Evolutionary conservation across 2,329 filamentous ascomycete species (phyloP), one percentile per base, ranked within the genome.

Genomic region (Fusarium sp.): DNA sequence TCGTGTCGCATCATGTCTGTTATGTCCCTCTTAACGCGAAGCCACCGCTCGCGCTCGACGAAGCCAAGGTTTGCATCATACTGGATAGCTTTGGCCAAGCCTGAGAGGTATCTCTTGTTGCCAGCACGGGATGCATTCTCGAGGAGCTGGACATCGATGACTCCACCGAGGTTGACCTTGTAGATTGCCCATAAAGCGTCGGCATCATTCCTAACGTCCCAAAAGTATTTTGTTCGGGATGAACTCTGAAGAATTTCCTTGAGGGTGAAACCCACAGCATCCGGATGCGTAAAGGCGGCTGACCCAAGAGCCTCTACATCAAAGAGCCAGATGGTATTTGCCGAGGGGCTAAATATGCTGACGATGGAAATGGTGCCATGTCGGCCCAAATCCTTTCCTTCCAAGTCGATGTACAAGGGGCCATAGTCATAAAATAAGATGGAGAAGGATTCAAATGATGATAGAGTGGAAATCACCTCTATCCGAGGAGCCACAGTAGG

Each of bases 191-290:
- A 58, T 8, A 58, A 34, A 7, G 55, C 55, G n/a, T 58, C 55
- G 7, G 55, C 55, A 15, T 58, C 55, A n/a, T 58, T 58, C 8
- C 55, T 44, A 12, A 58, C 55, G 37, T 58, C 55, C 55, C 55
- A 58, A 23, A 48, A 30, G 16, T n/a, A 50, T 34, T 58, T 58
- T 16, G 43, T 12, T 7, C 13, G 31, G 18, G 6, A 2, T 7
- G 55, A 31, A n/a, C 50, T 44, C n/a, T 58, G 36, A 0, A 58
- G 55, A n/a, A 58, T 41, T 9, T 18, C 10, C 31, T 58, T 39
- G 4, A 58, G 43, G 12, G 54, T 30, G 13, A 28, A 23, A 1
- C 36, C 37, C 31, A 34, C 2, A 18, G 30, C 7, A 23, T 15
- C 9, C 10, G 9, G 27, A n/a, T 16, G 11, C 6, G 36, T 52